Evolutionary conservation across 768 basidiomycete species (phyloP).

Genomic region (Russula ochroleuca): DNA sequence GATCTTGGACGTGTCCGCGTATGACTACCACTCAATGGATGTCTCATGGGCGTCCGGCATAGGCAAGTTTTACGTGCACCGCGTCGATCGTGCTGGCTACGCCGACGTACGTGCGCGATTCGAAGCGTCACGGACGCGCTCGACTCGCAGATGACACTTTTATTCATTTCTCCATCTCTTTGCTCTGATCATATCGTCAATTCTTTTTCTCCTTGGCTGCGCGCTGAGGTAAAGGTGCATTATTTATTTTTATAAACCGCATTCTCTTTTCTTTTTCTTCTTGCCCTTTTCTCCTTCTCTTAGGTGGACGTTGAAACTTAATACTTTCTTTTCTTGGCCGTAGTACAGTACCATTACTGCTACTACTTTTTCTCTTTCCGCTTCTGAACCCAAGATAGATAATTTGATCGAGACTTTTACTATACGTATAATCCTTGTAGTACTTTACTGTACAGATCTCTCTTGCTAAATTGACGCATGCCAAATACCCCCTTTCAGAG

Average conservation of each 20-base stretch:
- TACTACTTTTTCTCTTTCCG: neutral
- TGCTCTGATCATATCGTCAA: conserved; percentile 1
- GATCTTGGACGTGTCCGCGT: conserved; percentile 61
- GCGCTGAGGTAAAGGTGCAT: neutral
- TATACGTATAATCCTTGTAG: conserved; percentile 18
- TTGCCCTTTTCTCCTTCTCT: neutral
- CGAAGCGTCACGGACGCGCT: conserved; percentile 26
- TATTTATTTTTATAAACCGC: neutral
- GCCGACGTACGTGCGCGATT: conserved; percentile 24
- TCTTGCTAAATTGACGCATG: conserved; percentile 2
- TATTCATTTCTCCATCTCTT: neutral
- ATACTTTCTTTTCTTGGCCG: neutral
- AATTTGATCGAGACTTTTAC: conserved; percentile 13
- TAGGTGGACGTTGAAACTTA: neutral
- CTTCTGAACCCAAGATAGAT: conserved; percentile 3
- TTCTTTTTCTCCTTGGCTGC: neutral
- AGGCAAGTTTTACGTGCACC: conserved; percentile 71
- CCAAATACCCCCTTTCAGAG: too few species aligned
- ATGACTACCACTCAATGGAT: conserved; percentile 33
- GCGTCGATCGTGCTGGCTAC: conserved; percentile 70
- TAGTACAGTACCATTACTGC: neutral
- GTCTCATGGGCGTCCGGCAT: conserved; percentile 78
- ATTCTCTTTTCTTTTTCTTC: neutral
- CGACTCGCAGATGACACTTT: conserved; percentile 16
- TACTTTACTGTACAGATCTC: conserved; percentile 14